Conservation (phyloP, 2,329 filamentous ascomycete genomes). For the Huntiella decipiens region DNA sequence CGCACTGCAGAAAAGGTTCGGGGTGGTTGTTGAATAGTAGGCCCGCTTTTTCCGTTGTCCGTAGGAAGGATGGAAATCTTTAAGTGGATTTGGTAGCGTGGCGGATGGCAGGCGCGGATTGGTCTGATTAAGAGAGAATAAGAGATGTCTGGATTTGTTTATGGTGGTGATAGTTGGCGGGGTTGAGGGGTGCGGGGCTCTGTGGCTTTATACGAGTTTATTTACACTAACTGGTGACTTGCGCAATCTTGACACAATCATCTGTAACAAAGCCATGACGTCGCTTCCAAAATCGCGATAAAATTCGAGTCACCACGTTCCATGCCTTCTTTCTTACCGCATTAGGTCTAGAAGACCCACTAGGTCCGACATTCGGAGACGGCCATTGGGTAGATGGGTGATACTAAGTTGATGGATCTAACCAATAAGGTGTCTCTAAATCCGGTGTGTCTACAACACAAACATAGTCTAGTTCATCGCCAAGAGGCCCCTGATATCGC, state of each 20-base stretch:
- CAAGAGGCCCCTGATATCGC: background rate
- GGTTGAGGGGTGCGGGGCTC: background rate
- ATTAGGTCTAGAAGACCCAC: slow-evolving; percentile 1
- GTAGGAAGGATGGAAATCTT: background rate
- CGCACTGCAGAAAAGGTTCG: background rate
- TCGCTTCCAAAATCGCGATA: background rate
- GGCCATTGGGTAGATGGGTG: background rate
- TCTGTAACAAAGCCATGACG: background rate
- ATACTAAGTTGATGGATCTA: background rate
- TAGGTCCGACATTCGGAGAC: slow-evolving; percentile 2
- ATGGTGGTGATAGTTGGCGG: background rate
- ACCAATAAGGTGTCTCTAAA: background rate
- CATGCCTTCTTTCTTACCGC: background rate
- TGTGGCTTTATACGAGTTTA: background rate
- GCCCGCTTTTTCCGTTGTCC: background rate
- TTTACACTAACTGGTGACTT: background rate
- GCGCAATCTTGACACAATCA: background rate
- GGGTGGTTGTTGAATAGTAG: no score
- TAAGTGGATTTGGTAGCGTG: background rate
- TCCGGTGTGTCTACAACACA: background rate
- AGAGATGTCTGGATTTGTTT: no score
- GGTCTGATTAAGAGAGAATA: no score
- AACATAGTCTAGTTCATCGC: background rate
- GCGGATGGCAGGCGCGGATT: background rate
- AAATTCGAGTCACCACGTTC: background rate